A percentile compares a stretch with the other conserved stretches of the same genome.
These are phyloP conservation scores for Plectosphaerella cucumerina DNA, from an alignment of 2,329 filamentous ascomycete genomes.

Conservation along the genomic window DNA sequence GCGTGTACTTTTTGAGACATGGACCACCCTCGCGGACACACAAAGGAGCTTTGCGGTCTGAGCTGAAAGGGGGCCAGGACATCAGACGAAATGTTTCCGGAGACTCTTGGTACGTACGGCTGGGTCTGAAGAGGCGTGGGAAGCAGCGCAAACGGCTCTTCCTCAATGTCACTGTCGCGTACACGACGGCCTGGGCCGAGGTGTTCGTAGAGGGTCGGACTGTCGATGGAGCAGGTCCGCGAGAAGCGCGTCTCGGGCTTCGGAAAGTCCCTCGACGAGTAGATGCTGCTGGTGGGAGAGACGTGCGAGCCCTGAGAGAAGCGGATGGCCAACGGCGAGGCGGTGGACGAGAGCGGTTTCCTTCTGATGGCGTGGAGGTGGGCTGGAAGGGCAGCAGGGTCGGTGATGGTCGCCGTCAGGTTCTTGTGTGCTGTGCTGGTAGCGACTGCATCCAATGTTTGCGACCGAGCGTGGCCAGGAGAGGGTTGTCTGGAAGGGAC, in stretches of 20 bases:
- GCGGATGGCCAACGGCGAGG: slow-evolving; percentile 45
- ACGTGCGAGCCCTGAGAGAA: slow-evolving; percentile 28
- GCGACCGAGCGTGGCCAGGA: slow-evolving; percentile 13
- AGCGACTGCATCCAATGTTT: slow-evolving; percentile 9
- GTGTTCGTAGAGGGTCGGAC: slow-evolving; percentile 60
- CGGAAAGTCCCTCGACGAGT: slow-evolving; percentile 34
- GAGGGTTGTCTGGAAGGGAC: slow-evolving; percentile 7
- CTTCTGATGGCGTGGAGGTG: slow-evolving; percentile 43
- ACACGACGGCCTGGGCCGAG: slow-evolving; percentile 20
- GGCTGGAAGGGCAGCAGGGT: slow-evolving; percentile 9
- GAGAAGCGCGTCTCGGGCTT: slow-evolving; percentile 50
- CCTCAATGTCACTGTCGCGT: neutral
- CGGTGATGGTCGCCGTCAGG: neutral
- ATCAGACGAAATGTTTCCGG: neutral
- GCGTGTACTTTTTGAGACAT: neutral
- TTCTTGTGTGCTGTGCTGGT: slow-evolving; percentile 5
- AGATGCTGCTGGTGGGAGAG: slow-evolving; percentile 21
- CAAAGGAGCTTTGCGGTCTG: neutral
- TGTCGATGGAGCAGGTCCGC: slow-evolving; percentile 54
- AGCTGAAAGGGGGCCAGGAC: neutral
- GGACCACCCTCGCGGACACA: neutral
- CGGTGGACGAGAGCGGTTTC: slow-evolving; percentile 56
- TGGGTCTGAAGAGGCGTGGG: neutral
- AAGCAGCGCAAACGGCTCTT: neutral
- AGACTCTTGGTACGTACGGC: neutral